Evolutionary conservation across 2,329 filamentous ascomycete genomes (phyloP).

Genomic region (Pseudogymnoascus sp.): DNA sequence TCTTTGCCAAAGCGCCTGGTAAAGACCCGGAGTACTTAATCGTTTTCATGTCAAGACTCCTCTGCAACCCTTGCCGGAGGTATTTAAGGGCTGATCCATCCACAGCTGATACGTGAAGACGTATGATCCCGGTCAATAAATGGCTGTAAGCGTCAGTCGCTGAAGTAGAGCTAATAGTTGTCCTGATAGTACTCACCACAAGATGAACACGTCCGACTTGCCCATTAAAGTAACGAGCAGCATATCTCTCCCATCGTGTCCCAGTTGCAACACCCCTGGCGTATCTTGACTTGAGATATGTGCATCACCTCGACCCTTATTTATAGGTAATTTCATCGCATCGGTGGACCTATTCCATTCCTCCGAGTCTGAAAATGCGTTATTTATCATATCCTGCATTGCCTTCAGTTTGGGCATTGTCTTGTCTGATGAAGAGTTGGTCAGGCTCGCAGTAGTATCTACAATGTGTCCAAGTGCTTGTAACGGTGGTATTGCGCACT

Average conservation of each 20-base stretch:
- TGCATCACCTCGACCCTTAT: constrained; percentile 39
- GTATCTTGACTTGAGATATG: constrained; percentile 52
- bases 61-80: constrained; percentile 48
- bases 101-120: constrained; percentile 43
- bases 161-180: constrained; percentile 18
- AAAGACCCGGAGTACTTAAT: constrained; percentile 30
- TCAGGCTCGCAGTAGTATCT: constrained; percentile 62
- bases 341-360: constrained; percentile 30
- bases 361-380: constrained; percentile 33
- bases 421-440: constrained; percentile 50
- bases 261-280: constrained; percentile 43
- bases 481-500: constrained; percentile 58
- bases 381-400: constrained; percentile 56
- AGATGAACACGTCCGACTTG: constrained; percentile 42
- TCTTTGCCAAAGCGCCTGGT: constrained; percentile 21
- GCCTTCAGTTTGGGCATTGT: constrained; percentile 52
- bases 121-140: constrained; percentile 47
- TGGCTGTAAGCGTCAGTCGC: constrained; percentile 33
- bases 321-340: constrained; percentile 48
- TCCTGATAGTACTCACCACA: constrained; percentile 3
- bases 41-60: constrained; percentile 24
- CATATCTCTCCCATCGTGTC: constrained; percentile 42
- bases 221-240: constrained; percentile 54
- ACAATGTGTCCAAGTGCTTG: constrained; percentile 58
- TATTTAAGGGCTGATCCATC: constrained; percentile 46